Base-by-base conservation (phyloP, 352 stramenopile genomes). In the Pythium myriotylum region DNA sequence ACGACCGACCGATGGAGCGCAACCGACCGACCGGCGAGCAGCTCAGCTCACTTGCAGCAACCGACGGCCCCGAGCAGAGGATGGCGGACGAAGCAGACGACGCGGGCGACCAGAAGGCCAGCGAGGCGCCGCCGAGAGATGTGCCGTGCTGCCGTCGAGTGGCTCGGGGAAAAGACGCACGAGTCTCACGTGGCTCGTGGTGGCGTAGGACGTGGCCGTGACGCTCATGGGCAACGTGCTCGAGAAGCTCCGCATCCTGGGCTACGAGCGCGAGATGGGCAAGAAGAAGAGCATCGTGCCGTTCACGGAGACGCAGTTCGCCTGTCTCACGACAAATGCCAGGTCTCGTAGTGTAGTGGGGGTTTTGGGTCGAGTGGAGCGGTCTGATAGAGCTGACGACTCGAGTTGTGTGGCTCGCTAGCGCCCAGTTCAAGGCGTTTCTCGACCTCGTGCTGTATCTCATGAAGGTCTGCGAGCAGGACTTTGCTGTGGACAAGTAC, bases 401-500 rank as follows among this genome's bases (percentile, higher is more conserved):
- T n/a, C n/a, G n/a, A n/a, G n/a, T n/a, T 35, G 29, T 24, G 10
- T 27, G 22, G 2, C 35, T n/a, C n/a, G n/a, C 1, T 59, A 84
- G 75, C 51, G 79, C 79, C 17, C 86, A 94, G 66, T 91, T 93
- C 57, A 92, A 90, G 62, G 77, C 67, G 53, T 91, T 94, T 49
- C 59, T 94, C 48, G 79, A 91, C 37, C 69, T 94, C 19, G 73
- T 88, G 20, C 73, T 74, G 7, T 91, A 76, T 52, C 62, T 94
- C 17, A 86, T 94, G 68, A 90, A 91, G 56, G 74, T 84, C 40
- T 84, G 76, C 65, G 72, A 82, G 60, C 86, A 93, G 56, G 86
- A 92, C 17, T 89, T 94, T 54, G 73, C 79, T 22, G 78, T 94
- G 41, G 86, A 94, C 77, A 94, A 94, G 72, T 94, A 92, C 67